A percentile compares a stretch with the other conserved stretches of the same genome.
These are phyloP conservation scores for Penicillium maclennaniae DNA, from an alignment of 495 filamentous ascomycete genomes.

Conservation along the genomic window DNA sequence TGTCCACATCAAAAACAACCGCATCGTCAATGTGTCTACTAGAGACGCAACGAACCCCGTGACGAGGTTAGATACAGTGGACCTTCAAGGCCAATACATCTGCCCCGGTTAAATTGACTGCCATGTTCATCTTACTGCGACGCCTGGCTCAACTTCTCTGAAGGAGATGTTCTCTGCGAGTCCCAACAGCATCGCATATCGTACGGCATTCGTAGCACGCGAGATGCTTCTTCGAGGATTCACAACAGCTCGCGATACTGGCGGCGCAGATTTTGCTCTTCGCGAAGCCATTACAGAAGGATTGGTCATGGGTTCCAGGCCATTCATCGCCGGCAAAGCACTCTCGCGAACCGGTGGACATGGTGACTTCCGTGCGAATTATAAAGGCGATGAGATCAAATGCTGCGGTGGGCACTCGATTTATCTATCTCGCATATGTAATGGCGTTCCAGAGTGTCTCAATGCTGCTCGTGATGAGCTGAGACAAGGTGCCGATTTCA, in stretches of 20 bases:
- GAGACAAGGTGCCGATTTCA: slow-evolving; percentile 45
- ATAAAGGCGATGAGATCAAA: slow-evolving; percentile 26
- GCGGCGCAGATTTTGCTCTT: slow-evolving; percentile 43
- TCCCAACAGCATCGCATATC: slow-evolving; percentile 8
- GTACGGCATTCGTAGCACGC: slow-evolving; percentile 11
- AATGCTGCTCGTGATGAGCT: slow-evolving; percentile 46
- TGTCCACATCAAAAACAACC: slow-evolving; percentile 14
- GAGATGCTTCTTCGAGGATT: slow-evolving; percentile 49
- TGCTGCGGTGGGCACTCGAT: slow-evolving; percentile 35
- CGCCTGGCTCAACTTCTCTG: slow-evolving; percentile 29
- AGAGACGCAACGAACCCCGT: not conserved
- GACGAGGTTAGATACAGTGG: slow-evolving; percentile 14
- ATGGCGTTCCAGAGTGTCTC: slow-evolving; percentile 46
- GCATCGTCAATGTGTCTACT: slow-evolving; percentile 4
- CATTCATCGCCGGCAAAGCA: slow-evolving; percentile 42
- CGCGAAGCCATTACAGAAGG: slow-evolving; percentile 44
- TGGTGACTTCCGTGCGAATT: slow-evolving; percentile 35
- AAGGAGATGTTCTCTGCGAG: slow-evolving; percentile 15
- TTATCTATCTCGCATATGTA: slow-evolving; percentile 32
- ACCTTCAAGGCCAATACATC: slow-evolving; percentile 44
- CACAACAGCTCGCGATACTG: slow-evolving; percentile 47
- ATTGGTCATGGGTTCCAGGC: slow-evolving; percentile 37
- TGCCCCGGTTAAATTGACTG: slow-evolving; percentile 53
- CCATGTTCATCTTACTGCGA: slow-evolving; percentile 50
- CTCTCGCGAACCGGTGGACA: slow-evolving; percentile 51